A percentile compares a stretch with the other conserved stretches of the same genome.
These are phyloP conservation scores for Aspergillus flavus DNA, from an alignment of 2,329 filamentous ascomycete genomes.

Conservation along the genomic window DNA sequence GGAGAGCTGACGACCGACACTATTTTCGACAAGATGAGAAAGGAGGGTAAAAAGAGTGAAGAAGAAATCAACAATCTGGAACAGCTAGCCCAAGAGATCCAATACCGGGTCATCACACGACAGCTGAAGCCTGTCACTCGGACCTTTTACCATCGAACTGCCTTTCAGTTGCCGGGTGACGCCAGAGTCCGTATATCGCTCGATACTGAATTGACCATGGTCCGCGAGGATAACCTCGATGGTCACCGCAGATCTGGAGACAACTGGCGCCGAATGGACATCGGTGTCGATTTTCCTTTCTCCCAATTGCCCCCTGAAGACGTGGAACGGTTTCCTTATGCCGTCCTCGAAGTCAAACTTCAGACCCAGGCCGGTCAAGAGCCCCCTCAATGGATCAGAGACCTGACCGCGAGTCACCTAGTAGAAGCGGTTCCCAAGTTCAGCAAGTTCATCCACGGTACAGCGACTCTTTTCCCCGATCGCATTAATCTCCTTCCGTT, in stretches of 20 bases:
- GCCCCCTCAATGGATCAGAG: slow-evolving; percentile 93
- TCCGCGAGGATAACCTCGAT: slow-evolving; percentile 92
- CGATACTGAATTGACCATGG: slow-evolving; percentile 93
- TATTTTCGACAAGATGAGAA: slow-evolving; percentile 95
- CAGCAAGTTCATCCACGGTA: slow-evolving; percentile 98
- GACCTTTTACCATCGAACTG: slow-evolving; percentile 97
- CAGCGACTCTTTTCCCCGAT: slow-evolving; percentile 80
- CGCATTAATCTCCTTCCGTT: slow-evolving; percentile 89
- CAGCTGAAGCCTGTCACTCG: slow-evolving; percentile 86
- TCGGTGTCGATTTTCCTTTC: slow-evolving; percentile 95
- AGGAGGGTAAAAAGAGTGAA: slow-evolving; percentile 90
- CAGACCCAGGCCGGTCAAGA: slow-evolving; percentile 96
- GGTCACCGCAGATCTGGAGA: slow-evolving; percentile 73
- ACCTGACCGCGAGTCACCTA: slow-evolving; percentile 88
- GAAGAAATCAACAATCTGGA: slow-evolving; percentile 90
- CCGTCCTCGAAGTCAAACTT: slow-evolving; percentile 93
- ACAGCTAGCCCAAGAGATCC: slow-evolving; percentile 85
- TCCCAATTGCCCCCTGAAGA: slow-evolving; percentile 82
- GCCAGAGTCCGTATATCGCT: slow-evolving; percentile 94
- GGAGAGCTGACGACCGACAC: slow-evolving; percentile 83
- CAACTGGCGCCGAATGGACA: slow-evolving; percentile 97
- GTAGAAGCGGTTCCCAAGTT: slow-evolving; percentile 99
- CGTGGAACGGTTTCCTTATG: slow-evolving; percentile 90
- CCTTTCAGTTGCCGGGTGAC: slow-evolving; percentile 95
- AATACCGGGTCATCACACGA: slow-evolving; percentile 88